phyloP scores from a whole-genome alignment of 345 rosid genomes.

The Eucalyptus curtisii region DNA sequence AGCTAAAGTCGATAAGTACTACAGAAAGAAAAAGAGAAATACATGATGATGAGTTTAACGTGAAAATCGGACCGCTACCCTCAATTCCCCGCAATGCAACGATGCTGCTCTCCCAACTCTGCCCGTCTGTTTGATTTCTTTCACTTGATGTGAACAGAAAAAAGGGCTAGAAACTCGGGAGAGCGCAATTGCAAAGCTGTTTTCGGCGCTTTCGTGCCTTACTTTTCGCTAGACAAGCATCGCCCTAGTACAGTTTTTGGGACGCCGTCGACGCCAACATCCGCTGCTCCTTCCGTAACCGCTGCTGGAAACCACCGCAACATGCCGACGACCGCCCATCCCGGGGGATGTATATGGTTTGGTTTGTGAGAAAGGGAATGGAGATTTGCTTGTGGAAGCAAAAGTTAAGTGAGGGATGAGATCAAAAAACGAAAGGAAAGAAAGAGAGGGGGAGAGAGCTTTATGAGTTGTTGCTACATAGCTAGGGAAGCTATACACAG shows the following conservation, averaged over 20 bases:
- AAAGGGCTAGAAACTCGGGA: conserved; percentile 42
- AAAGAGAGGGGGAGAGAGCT: not conserved
- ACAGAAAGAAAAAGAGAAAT: conserved; percentile 1
- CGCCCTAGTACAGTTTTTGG: not conserved
- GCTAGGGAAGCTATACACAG: not conserved
- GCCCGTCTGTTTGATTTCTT: not conserved
- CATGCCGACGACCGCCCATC: not conserved
- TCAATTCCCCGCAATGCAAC: conserved; percentile 91
- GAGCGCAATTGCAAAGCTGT: conserved; percentile 71
- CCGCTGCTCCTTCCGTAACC: not conserved
- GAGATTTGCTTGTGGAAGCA: not conserved
- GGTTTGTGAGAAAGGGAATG: not conserved
- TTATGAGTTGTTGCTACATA: not conserved
- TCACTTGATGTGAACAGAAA: not conserved
- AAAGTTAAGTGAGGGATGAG: not conserved
- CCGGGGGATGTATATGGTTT: not conserved
- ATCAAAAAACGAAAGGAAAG: not conserved
- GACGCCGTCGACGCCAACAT: not conserved
- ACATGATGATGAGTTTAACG: not conserved
- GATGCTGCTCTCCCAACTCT: conserved; percentile 59
- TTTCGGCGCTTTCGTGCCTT: not conserved
- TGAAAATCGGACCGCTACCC: conserved; percentile 79
- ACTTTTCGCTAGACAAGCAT: not conserved
- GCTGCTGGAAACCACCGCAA: not conserved
- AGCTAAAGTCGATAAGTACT: not conserved